These are phyloP conservation scores for Thelonectria rubi DNA, from an alignment of 2,329 filamentous ascomycete species.

Conservation along the genomic window DNA sequence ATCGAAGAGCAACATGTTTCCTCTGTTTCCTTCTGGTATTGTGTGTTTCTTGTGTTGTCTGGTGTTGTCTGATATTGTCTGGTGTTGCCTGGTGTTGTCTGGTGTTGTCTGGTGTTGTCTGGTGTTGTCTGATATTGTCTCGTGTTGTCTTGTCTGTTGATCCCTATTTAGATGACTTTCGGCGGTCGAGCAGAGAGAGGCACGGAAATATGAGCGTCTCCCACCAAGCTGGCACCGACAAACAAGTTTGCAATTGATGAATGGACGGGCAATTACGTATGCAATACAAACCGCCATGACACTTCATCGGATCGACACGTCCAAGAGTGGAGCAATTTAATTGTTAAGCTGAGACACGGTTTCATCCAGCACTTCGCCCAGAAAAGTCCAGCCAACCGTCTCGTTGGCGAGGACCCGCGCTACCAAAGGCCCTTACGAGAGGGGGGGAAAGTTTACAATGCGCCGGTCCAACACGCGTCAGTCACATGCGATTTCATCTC, in stretches of 20 bases:
- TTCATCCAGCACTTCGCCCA: slow-evolving; percentile 17
- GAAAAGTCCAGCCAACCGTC: slow-evolving; percentile 16
- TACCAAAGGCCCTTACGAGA: background rate
- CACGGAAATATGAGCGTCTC: background rate
- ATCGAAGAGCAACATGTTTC: background rate
- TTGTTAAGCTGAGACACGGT: slow-evolving; percentile 24
- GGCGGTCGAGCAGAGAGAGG: background rate
- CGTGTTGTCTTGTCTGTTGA: too few species aligned
- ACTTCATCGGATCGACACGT: slow-evolving; percentile 16
- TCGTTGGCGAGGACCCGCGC: background rate
- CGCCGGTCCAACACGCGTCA: background rate
- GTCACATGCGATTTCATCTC: background rate
- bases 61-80: background rate
- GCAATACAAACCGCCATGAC: slow-evolving; percentile 9
- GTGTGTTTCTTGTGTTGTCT: background rate
- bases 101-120: background rate
- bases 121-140: too few species aligned
- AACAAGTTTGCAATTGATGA: slow-evolving; percentile 4
- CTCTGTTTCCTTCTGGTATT: background rate
- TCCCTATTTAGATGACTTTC: background rate
- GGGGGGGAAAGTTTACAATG: background rate
- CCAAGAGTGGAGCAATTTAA: slow-evolving; percentile 22
- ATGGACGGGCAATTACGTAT: slow-evolving; percentile 14
- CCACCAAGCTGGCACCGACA: slow-evolving; percentile 10
- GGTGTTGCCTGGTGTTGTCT: too few species aligned